phyloP scores from a whole-genome alignment of 148 eudicot genomes.

The Chenopodium quinoa region DNA sequence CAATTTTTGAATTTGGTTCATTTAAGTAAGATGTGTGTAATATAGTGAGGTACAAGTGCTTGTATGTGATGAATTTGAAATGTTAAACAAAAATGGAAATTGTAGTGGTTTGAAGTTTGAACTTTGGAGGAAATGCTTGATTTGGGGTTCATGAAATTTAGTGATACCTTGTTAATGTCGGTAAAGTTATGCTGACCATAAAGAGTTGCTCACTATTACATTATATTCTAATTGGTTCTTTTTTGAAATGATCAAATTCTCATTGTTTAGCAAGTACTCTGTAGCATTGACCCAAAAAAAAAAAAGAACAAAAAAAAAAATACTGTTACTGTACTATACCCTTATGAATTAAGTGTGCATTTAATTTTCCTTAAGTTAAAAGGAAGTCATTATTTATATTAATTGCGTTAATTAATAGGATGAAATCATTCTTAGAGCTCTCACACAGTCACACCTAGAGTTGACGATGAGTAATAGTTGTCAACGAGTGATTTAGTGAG shows the following conservation, averaged over 20 bases:
- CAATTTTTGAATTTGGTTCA: neutral
- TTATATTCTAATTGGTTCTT: neutral
- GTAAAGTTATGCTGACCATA: neutral
- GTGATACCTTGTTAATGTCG: neutral
- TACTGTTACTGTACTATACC: no score
- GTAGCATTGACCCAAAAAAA: no score
- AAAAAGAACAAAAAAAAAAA: no score
- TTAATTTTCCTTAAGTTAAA: no score
- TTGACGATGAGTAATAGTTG: no score
- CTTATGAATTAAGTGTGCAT: neutral
- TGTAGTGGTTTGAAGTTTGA: conserved; percentile 12
- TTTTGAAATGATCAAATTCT: no score
- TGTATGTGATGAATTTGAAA: neutral
- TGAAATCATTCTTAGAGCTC: no score
- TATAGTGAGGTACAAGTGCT: neutral
- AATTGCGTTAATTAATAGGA: no score
- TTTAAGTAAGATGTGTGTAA: neutral
- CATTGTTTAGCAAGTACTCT: no score
- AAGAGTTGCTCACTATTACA: neutral
- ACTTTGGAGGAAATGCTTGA: neutral
- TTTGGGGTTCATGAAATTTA: neutral
- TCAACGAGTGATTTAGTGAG: no score
- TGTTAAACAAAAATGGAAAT: neutral
- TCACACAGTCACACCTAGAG: no score
- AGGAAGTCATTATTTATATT: no score